Percentiles rank a stretch among this genome's conserved stretches.
phyloP scores from a whole-genome alignment of 768 basidiomycete species.

The Pseudohyphozyma bogoriensis region DNA sequence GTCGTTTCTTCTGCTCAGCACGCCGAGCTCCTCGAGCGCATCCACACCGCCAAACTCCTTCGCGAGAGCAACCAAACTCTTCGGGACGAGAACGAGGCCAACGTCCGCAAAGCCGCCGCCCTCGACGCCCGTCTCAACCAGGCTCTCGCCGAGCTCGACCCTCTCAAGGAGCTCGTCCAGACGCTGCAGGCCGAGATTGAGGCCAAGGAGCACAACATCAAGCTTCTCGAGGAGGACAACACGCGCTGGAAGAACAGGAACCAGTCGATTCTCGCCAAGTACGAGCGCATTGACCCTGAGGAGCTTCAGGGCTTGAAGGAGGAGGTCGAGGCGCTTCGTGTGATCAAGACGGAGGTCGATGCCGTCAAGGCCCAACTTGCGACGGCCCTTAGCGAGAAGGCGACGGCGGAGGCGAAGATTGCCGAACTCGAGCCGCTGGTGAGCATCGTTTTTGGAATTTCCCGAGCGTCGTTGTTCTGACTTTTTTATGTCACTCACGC shows the following conservation, averaged over 20 bases:
- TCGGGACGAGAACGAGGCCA: slow-evolving; percentile 62
- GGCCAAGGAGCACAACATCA: slow-evolving; percentile 55
- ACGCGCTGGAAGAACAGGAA: slow-evolving; percentile 78
- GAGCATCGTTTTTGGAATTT: no score
- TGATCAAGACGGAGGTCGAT: no score
- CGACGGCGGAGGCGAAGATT: not conserved
- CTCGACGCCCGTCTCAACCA: slow-evolving; percentile 48
- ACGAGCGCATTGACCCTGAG: slow-evolving; percentile 77
- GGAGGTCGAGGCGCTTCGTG: slow-evolving; percentile 51
- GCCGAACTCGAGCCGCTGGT: not conserved
- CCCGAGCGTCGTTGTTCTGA: no score
- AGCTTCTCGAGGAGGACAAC: slow-evolving; percentile 63
- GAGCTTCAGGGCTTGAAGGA: slow-evolving; percentile 71
- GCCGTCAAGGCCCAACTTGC: slow-evolving; percentile 7
- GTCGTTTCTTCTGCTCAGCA: slow-evolving; percentile 68
- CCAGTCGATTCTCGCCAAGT: slow-evolving; percentile 70
- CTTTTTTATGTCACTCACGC: no score
- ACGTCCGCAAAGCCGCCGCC: slow-evolving; percentile 50
- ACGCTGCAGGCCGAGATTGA: slow-evolving; percentile 63
- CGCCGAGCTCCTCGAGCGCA: slow-evolving; percentile 69
- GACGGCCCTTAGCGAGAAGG: not conserved
- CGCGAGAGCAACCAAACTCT: slow-evolving; percentile 82
- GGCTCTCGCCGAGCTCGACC: slow-evolving; percentile 57
- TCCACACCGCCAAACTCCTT: slow-evolving; percentile 74
- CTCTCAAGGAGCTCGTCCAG: slow-evolving; percentile 60